Percentiles rank a stretch among this genome's conserved stretches.
These are phyloP conservation scores for Colletotrichum musicola DNA, from an alignment of 2,329 filamentous ascomycete genomes.

Conservation along the genomic window DNA sequence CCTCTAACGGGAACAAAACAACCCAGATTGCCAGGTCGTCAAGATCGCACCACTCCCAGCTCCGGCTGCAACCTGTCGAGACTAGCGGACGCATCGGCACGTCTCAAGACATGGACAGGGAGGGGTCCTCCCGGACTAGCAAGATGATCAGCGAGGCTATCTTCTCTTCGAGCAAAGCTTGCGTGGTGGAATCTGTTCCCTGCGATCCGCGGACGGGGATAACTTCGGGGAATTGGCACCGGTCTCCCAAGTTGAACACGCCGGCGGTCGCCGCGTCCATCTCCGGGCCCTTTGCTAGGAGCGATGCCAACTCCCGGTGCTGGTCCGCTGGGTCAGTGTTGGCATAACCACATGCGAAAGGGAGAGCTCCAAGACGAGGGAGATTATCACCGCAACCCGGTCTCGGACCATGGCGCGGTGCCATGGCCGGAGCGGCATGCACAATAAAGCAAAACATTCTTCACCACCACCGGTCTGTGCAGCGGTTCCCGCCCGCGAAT, in stretches of 20 bases:
- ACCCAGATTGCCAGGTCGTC: not conserved
- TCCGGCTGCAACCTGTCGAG: not conserved
- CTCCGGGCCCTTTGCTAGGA: not conserved
- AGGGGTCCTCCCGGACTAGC: constrained; percentile 7
- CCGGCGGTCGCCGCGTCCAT: not conserved
- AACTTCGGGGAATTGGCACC: not conserved
- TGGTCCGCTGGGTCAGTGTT: not conserved
- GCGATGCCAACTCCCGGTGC: too few relatives aligned
- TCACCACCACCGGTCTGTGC: not conserved
- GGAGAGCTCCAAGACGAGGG: not conserved
- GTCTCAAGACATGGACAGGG: constrained; percentile 33
- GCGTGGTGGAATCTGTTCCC: not conserved
- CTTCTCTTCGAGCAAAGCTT: constrained; percentile 17
- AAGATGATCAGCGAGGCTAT: not conserved
- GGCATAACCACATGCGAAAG: not conserved
- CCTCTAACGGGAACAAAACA: not conserved
- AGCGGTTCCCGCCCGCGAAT: not conserved
- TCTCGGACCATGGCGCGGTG: constrained; percentile 5
- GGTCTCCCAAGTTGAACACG: not conserved
- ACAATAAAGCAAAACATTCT: constrained; percentile 10
- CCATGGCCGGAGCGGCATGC: constrained; percentile 10
- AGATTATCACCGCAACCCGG: not conserved
- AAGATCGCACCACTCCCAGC: not conserved
- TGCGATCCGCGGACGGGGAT: not conserved
- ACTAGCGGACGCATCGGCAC: constrained; percentile 1